phyloP scores from a whole-genome alignment of 2,329 filamentous ascomycete species.

The Leptographium lundbergii region DNA sequence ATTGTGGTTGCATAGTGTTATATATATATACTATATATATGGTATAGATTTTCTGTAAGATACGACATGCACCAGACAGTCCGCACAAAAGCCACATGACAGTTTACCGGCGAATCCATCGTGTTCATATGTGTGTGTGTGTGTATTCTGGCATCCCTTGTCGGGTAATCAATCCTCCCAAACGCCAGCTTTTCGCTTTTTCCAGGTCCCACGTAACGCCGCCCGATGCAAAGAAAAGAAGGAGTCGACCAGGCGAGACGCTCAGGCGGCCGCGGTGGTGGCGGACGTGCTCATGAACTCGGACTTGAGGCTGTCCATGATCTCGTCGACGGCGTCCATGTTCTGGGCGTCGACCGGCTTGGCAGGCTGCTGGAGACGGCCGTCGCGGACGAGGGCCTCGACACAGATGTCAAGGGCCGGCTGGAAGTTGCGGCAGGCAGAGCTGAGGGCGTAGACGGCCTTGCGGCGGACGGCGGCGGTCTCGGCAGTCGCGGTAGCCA shows the following conservation, averaged over 20 bases:
- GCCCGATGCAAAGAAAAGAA: slow-evolving; percentile 4
- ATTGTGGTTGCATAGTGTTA: too few relatives aligned
- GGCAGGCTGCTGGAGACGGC: slow-evolving; percentile 31
- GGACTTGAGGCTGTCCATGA: slow-evolving; percentile 57
- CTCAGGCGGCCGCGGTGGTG: too few relatives aligned
- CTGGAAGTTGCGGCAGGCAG: slow-evolving; percentile 78
- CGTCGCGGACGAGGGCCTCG: slow-evolving; percentile 43
- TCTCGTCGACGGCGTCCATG: slow-evolving; percentile 59
- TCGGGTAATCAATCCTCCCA: too few relatives aligned
- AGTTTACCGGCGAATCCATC: too few relatives aligned
- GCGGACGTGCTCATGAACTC: slow-evolving; percentile 22
- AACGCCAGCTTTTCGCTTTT: not conserved
- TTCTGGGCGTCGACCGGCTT: slow-evolving; percentile 57
- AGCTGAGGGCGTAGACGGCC: slow-evolving; percentile 80
- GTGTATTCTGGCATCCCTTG: too few relatives aligned
- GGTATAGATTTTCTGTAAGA: slow-evolving; percentile 1
- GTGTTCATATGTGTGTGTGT: too few relatives aligned
- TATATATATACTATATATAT: not conserved
- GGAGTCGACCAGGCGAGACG: too few relatives aligned
- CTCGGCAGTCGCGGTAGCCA: slow-evolving; percentile 49
- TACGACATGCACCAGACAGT: not conserved
- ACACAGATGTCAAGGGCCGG: slow-evolving; percentile 61
- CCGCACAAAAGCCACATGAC: not conserved
- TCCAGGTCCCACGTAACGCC: slow-evolving; percentile 3
- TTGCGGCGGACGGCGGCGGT: slow-evolving; percentile 57